A percentile compares a stretch with the other conserved stretches of the same genome.
Evolutionary conservation across 148 eudicot species (phyloP).

Genomic region (Silene latifolia): DNA sequence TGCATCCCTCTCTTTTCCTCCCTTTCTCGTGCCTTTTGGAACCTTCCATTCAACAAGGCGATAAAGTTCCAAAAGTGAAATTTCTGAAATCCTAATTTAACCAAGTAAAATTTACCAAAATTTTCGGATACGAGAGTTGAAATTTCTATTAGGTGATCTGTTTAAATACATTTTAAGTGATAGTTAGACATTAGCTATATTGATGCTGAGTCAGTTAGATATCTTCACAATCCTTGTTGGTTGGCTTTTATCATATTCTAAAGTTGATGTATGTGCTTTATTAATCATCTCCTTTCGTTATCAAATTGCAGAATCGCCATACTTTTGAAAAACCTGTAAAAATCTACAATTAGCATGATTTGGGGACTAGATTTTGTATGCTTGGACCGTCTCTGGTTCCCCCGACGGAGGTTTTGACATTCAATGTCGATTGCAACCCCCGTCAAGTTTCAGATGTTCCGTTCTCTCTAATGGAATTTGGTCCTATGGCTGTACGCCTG

Average conservation of each 20-base stretch:
- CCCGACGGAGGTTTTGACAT: conserved; percentile 12
- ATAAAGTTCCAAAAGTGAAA: background rate
- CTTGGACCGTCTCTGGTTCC: conserved; percentile 20
- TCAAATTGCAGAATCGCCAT: conserved; percentile 73
- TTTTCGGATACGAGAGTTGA: too few species aligned
- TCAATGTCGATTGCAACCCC: conserved; percentile 15
- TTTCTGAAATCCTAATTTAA: background rate
- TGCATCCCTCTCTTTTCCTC: too few species aligned
- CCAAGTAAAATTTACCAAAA: background rate
- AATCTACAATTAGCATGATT: conserved; percentile 68
- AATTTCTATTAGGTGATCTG: background rate
- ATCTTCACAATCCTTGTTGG: background rate
- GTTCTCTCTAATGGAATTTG: conserved; percentile 9
- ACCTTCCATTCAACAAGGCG: background rate
- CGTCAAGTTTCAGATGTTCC: conserved; percentile 15
- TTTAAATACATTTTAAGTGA: background rate
- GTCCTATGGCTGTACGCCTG: conserved; percentile 1
- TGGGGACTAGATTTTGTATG: conserved; percentile 11
- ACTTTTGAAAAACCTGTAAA: conserved; percentile 81
- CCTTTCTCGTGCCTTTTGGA: too few species aligned
- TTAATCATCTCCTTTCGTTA: conserved; percentile 2
- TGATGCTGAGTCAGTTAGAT: background rate
- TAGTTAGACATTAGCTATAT: background rate
- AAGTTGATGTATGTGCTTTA: background rate
- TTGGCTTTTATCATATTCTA: background rate